phyloP scores from a whole-genome alignment of 768 basidiomycete genomes.

The Podaxis mareebaensis region DNA sequence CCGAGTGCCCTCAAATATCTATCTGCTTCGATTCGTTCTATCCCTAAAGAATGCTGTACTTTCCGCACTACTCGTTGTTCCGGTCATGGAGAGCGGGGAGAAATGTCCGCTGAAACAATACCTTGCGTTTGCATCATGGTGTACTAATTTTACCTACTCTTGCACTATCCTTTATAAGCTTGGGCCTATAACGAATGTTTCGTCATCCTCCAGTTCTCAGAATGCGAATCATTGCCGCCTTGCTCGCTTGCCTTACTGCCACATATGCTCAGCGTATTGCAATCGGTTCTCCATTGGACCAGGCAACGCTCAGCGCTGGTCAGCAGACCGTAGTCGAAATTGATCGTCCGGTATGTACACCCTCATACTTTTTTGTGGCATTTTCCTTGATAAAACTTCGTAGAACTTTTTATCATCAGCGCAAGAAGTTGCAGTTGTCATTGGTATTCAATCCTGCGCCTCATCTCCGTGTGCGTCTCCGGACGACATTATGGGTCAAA shows the following conservation, averaged over 20 bases:
- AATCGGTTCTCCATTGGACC: constrained; percentile 10
- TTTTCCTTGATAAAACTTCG: background rate
- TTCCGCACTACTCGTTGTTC: background rate
- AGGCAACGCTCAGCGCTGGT: background rate
- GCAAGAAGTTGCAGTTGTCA: constrained; percentile 44
- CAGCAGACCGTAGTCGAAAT: constrained; percentile 4
- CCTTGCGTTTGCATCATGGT: background rate
- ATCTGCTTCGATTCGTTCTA: background rate
- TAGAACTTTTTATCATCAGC: constrained; percentile 9
- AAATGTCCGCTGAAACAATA: background rate
- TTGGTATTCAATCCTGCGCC: constrained; percentile 41
- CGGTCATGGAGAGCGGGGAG: background rate
- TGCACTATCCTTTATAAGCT: background rate
- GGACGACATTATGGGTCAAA: constrained; percentile 33
- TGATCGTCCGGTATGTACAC: constrained; percentile 3
- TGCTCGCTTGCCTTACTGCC: background rate
- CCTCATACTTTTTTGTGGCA: background rate
- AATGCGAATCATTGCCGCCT: constrained; percentile 1
- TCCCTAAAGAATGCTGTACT: background rate
- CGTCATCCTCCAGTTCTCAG: background rate
- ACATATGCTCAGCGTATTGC: constrained; percentile 1
- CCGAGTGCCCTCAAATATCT: background rate
- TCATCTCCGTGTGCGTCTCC: constrained; percentile 24
- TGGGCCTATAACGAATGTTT: background rate
- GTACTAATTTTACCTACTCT: background rate